A percentile compares a stretch with the other conserved stretches of the same genome.
phyloP scores from a whole-genome alignment of 164 flowering plant species.

The Vitis riparia region DNA sequence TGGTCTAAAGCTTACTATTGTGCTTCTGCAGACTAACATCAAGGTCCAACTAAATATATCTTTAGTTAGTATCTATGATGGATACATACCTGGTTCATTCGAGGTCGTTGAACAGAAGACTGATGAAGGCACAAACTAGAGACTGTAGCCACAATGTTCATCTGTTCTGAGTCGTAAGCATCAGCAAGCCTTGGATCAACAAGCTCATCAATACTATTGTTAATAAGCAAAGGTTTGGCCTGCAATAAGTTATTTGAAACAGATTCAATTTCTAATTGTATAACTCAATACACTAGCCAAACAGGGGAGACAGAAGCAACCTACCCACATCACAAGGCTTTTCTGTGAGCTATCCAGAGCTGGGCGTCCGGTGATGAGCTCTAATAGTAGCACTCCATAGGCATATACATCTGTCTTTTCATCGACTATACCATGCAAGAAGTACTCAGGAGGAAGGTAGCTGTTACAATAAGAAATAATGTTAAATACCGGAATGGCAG shows the following conservation, averaged over 20 bases:
- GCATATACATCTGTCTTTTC: conserved; percentile 95
- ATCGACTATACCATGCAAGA: conserved; percentile 90
- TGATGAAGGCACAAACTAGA: conserved; percentile 56
- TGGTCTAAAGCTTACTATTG: background rate
- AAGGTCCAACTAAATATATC: no score
- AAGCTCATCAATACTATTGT: conserved; percentile 41
- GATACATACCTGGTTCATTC: conserved; percentile 72
- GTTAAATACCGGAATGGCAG: background rate
- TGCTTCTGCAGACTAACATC: no score
- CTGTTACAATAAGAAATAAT: conserved; percentile 37
- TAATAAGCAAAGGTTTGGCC: conserved; percentile 73
- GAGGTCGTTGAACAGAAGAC: conserved; percentile 65
- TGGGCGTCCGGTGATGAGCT: conserved; percentile 76
- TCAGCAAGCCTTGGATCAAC: conserved; percentile 62
- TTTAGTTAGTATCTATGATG: background rate
- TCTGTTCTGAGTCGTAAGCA: conserved; percentile 49
- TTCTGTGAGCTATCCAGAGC: conserved; percentile 69
- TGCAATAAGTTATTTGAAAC: conserved; percentile 19
- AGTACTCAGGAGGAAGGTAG: conserved; percentile 93
- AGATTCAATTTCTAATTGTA: background rate
- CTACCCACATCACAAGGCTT: conserved; percentile 92
- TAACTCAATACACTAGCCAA: background rate
- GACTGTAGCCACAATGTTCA: conserved; percentile 55
- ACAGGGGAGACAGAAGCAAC: conserved; percentile 15
- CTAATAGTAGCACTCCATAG: conserved; percentile 79